A percentile compares a stretch with the other conserved stretches of the same genome.
Evolutionary conservation across 495 filamentous ascomycete species (phyloP).

Genomic region (Neurospora tetrasperma): DNA sequence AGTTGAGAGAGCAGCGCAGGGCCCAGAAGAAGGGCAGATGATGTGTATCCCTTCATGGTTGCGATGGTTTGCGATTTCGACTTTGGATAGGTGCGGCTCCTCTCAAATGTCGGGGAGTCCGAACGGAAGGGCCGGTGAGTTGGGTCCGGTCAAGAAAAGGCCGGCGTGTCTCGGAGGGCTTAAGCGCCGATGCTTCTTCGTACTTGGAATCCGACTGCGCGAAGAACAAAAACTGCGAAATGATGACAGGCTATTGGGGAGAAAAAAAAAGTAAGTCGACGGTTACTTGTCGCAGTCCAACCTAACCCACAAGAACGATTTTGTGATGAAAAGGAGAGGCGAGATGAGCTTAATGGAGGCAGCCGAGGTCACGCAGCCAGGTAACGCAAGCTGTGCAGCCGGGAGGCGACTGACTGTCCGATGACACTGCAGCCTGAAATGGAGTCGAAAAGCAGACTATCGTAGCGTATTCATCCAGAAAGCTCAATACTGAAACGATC

Average conservation of each 20-base stretch:
- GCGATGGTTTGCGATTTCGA: neutral
- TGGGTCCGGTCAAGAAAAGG: neutral
- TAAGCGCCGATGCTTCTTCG: neutral
- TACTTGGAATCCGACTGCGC: neutral
- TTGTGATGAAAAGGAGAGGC: neutral
- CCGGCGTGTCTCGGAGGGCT: neutral
- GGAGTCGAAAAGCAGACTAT: neutral
- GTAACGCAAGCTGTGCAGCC: neutral
- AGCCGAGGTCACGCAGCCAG: neutral
- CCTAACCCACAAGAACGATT: neutral
- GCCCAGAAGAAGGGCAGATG: conserved; percentile 16
- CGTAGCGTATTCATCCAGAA: neutral
- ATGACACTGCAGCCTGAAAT: neutral
- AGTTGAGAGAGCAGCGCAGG: conserved; percentile 20
- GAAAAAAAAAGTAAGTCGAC: neutral
- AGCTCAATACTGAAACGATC: neutral
- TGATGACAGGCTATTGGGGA: neutral
- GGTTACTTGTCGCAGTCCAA: neutral
- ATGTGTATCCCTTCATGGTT: conserved; percentile 17
- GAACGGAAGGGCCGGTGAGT: neutral
- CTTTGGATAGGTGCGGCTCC: neutral
- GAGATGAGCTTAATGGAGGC: neutral
- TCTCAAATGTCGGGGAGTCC: neutral
- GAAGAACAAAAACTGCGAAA: neutral
- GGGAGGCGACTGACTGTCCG: neutral